Conservation (phyloP, 2,329 filamentous ascomycete species). For the Lecanicillium sp. region DNA sequence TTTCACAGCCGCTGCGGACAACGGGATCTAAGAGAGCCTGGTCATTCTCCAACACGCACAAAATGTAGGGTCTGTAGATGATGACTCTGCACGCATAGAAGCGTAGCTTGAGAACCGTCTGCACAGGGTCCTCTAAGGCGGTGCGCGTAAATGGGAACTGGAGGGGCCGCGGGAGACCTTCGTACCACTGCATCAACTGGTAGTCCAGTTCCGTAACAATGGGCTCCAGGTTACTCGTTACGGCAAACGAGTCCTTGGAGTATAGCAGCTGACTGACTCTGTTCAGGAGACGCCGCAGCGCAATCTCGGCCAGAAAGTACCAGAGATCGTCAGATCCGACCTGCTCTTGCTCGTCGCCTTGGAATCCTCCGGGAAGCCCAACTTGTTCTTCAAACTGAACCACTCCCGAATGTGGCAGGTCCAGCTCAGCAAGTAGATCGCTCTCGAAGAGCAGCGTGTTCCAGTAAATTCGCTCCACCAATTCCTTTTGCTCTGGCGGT, state of each 20-base stretch:
- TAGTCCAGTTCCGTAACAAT: constrained; percentile 75
- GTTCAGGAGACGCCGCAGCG: constrained; percentile 67
- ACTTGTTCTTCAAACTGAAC: constrained; percentile 77
- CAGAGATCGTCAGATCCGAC: constrained; percentile 71
- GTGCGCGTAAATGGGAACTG: constrained; percentile 68
- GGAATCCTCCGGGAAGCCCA: constrained; percentile 69
- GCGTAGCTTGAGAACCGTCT: constrained; percentile 69
- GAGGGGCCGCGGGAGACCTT: constrained; percentile 64
- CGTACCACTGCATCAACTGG: constrained; percentile 79
- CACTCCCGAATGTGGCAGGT: constrained; percentile 75
- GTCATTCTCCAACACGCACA: constrained; percentile 73
- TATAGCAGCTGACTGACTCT: constrained; percentile 75
- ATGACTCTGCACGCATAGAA: constrained; percentile 84
- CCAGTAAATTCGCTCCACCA: constrained; percentile 77
- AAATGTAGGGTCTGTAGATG: constrained; percentile 77
- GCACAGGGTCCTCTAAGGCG: constrained; percentile 63
- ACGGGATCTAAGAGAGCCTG: constrained; percentile 61
- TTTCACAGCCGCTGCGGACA: constrained; percentile 71
- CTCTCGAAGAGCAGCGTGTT: constrained; percentile 75
- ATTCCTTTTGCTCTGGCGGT: constrained; percentile 60
- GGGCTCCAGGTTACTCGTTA: constrained; percentile 66
- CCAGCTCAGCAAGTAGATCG: constrained; percentile 70
- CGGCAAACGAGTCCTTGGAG: constrained; percentile 63
- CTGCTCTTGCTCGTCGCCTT: constrained; percentile 56
- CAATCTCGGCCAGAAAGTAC: constrained; percentile 82